Conservation (phyloP, 2,329 filamentous ascomycete genomes). For the Arthrobotrys entomopaga region DNA sequence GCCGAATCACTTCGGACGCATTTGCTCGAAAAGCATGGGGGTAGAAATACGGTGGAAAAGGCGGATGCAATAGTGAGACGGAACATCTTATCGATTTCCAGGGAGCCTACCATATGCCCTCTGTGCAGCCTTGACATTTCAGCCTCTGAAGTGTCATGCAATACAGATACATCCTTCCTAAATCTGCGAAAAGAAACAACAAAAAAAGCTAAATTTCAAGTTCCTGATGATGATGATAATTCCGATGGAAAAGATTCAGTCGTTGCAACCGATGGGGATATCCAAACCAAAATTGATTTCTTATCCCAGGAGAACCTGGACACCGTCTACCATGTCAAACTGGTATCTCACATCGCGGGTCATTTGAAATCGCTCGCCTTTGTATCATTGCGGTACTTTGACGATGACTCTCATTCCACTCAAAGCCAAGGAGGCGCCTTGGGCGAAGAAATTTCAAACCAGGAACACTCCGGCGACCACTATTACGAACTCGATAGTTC, state of each 20-base stretch:
- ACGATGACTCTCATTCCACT: constrained; percentile 11
- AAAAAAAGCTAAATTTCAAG: constrained; percentile 9
- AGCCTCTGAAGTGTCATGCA: background rate
- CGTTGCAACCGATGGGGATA: background rate
- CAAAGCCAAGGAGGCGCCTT: background rate
- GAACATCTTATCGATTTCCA: constrained; percentile 4
- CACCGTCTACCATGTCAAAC: constrained; percentile 6
- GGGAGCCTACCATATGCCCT: constrained; percentile 13
- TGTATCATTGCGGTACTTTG: constrained; percentile 24
- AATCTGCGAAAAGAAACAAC: background rate
- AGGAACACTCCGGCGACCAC: constrained; percentile 4
- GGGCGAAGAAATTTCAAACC: constrained; percentile 12
- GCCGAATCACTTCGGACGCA: constrained; percentile 2
- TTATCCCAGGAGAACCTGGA: background rate
- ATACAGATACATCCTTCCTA: background rate
- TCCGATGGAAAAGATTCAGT: constrained; percentile 3
- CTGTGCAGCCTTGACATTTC: constrained; percentile 15
- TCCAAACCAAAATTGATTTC: constrained; percentile 3
- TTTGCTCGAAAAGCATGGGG: background rate
- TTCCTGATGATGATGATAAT: background rate
- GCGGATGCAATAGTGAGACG: constrained; percentile 8
- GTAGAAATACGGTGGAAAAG: background rate
- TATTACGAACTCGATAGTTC: constrained; percentile 21
- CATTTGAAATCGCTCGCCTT: constrained; percentile 24
- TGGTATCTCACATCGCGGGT: constrained; percentile 3